phyloP scores from a whole-genome alignment of 2,329 filamentous ascomycete genomes.

The Aspergillus aculeatinus region DNA sequence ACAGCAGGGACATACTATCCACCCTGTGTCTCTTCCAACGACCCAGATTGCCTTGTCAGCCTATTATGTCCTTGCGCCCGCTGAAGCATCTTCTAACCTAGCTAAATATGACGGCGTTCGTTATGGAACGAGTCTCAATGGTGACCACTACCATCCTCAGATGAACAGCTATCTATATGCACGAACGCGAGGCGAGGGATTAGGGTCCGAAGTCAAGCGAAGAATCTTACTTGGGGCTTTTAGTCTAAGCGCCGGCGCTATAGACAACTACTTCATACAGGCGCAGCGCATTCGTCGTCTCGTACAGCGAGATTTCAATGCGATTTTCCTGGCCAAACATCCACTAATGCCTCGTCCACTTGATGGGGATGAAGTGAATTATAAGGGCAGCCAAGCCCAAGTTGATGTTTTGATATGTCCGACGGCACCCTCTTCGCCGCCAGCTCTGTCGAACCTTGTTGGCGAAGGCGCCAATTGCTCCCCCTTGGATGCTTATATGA shows the following conservation, averaged over 20 bases:
- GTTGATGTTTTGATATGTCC: constrained; percentile 88
- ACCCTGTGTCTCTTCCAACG: constrained; percentile 75
- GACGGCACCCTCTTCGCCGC: constrained; percentile 76
- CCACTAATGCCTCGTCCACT: constrained; percentile 51
- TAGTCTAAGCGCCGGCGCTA: constrained; percentile 82
- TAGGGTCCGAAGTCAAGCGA: constrained; percentile 81
- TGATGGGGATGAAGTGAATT: constrained; percentile 5
- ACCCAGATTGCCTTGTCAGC: constrained; percentile 84
- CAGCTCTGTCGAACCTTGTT: constrained; percentile 59
- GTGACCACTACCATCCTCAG: constrained; percentile 55
- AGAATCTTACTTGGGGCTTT: constrained; percentile 89
- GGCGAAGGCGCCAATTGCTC: constrained; percentile 26
- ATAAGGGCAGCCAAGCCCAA: constrained; percentile 10
- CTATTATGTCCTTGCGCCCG: constrained; percentile 93
- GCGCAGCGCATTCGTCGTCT: constrained; percentile 83
- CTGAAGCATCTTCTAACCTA: constrained; percentile 92
- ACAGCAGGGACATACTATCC: constrained; percentile 66
- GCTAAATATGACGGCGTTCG: constrained; percentile 97
- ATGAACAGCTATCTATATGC: constrained; percentile 65
- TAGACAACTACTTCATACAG: constrained; percentile 95
- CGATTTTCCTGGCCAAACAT: constrained; percentile 69
- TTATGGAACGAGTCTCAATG: constrained; percentile 65
- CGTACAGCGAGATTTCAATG: constrained; percentile 83
- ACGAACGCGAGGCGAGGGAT: constrained; percentile 67
- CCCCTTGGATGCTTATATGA: constrained; percentile 77